Percentiles rank a stretch among this genome's conserved stretches.
Evolutionary conservation across 192 early-diverging fungal species (phyloP).

Genomic region (Jimgerdemannia flammicorona): DNA sequence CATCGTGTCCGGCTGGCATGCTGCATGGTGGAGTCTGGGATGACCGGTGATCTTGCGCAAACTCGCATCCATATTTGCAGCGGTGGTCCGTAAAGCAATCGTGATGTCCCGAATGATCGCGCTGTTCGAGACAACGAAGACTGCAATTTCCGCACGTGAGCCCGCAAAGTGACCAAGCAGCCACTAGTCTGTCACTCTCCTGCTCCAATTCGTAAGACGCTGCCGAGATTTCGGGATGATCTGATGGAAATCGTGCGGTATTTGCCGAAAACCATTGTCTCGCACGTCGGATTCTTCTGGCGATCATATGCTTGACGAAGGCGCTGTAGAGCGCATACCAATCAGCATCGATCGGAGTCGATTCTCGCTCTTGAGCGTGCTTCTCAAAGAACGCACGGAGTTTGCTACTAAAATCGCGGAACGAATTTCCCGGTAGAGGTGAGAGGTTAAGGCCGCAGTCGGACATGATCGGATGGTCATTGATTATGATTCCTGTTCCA

Average conservation of each 20-base stretch:
- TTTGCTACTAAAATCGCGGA: background rate
- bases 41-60: constrained; percentile 9
- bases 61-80: constrained; percentile 11
- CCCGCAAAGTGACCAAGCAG: background rate
- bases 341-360: constrained; percentile 7
- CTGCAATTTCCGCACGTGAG: constrained; percentile 8
- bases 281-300: constrained; percentile 8
- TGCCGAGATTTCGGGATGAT: constrained; percentile 12
- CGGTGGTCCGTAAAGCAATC: constrained; percentile 20
- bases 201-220: constrained; percentile 15
- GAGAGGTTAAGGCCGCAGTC: constrained; percentile 9
- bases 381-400: background rate
- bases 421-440: background rate
- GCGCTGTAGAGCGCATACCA: constrained; percentile 8
- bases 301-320: constrained; percentile 13
- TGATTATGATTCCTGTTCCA: background rate
- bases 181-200: constrained; percentile 7
- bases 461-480: background rate
- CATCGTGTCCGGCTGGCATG: constrained; percentile 4
- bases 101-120: constrained; percentile 5
- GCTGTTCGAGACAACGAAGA: constrained; percentile 12
- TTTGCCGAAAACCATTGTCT: constrained; percentile 17
- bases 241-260: constrained; percentile 1
- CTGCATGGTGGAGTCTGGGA: constrained; percentile 8
- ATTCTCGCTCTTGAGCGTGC: constrained; percentile 5